Evolutionary conservation across 257 asterid genomes (phyloP), one percentile per base, ranked within the genome.

Genomic region (Prunella vulgaris): DNA sequence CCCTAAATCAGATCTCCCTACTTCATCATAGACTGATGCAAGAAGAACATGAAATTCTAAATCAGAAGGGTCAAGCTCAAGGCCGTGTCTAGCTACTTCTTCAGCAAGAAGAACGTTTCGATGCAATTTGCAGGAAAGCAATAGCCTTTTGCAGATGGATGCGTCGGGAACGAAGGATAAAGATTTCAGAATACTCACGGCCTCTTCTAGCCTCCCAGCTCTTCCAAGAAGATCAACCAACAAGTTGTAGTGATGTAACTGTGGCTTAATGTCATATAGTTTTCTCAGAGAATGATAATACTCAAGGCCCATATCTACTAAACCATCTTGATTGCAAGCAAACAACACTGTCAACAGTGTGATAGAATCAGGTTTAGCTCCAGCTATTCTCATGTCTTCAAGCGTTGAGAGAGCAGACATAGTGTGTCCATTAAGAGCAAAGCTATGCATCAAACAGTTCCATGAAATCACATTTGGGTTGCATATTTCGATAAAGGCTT

Each of bases 221-320:
- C 42, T 71, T 18, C 83, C 78, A 14, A 79, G 76, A 71, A 79
- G 78, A 71, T 79, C 83, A 20, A 79, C 70, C 32, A 79, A 37
- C 73, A 67, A 33, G 57, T 60, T 42, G 60, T 67, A 79, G 73
- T 79, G 83, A 46, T 38, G 57, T 8, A 75, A 10, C 8, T n/a
- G 75, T 13, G 77, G 73, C 70, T 61, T 60, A 67, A 79, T 75
- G 32, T 48, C 60, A 5, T 79, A 79, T 14, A 71, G 3, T 10
- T 57, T 46, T n/a, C 66, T 75, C 65, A 75, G 22, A 4, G 72
- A 60, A 24, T 54, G 72, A 25, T 75, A 75, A 71, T 79, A 71
- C 35, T 79, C 80, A 0, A 75, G 14, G 10, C 78, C 83, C 80
- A 75, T 66, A 21, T 75, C 83, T 25, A 75, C 80, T 20, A 79